Base-by-base conservation (phyloP, 1,139 yeast genomes). In the Kodamaea sp. region DNA sequence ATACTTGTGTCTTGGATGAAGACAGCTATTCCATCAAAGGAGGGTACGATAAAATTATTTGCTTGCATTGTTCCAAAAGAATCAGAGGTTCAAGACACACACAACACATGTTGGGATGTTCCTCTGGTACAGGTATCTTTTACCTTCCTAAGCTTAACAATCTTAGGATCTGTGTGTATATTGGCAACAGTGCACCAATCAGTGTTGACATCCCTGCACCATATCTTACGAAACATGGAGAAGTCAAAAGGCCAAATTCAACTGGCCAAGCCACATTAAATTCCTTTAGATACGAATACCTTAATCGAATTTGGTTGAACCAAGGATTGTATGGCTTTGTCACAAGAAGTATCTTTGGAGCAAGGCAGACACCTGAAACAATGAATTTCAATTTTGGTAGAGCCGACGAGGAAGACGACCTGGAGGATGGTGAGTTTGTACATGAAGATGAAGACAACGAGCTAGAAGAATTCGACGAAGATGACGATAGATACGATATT, bases 181-280 rank as follows among this genome's bases (percentile, higher is more conserved):
- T 69, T 13, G 54, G 58, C 2, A 34, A 31, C 8, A 38, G 54
- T 43, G 70, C 56, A 26, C 70, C 55, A 26, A 57, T 51, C 4
- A 55, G 55, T 28, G 42, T 61, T 2, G 54, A 59, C 22, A 59
- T 76, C 15, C 68, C 74, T 11, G 84, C 86, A 0, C 92, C 92
- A 2, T 84, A 83, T 50, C 61, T 84, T 50, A 82, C 86, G 31
- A 64, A 69, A 5, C 88, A 83, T 53, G 94, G 94, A 19, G 92
- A 84, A 53, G 73, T 81, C 8, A 83, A 83, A 29, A 63, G 68
- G 7, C 66, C 77, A 6, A 62, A 68, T 42, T 66, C 71, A 10
- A 73, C 76, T 8, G 80, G 80, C 18, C 78, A 73, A 37, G 85
- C 87, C 0, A 65, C 65, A 0, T 63, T 83, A 39, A 74, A 72